Evolutionary conservation across 805 yeast species (phyloP).

Genomic region (Metschnikowia noctiluminum): DNA sequence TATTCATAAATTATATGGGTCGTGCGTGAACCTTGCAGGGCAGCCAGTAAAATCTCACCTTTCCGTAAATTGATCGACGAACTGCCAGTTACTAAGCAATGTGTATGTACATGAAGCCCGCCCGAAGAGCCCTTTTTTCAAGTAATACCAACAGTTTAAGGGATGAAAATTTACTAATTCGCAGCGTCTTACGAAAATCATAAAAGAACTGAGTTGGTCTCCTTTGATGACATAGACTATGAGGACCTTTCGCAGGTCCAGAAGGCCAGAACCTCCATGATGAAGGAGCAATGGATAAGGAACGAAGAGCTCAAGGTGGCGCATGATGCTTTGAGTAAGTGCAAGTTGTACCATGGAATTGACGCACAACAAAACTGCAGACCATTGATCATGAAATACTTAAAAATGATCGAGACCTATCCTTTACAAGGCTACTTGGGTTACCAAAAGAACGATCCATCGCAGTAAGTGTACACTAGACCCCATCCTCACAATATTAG

Average conservation of each 20-base stretch:
- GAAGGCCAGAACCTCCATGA: constrained; percentile 71
- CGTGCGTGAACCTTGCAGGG: constrained; percentile 19
- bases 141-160: too few relatives aligned
- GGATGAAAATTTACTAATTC: constrained; percentile 11
- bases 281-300: constrained; percentile 79
- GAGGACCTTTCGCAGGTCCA: constrained; percentile 58
- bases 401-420: constrained; percentile 70
- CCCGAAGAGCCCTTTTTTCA: neutral
- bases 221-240: constrained; percentile 82
- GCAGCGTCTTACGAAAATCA: constrained; percentile 37
- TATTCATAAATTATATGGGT: too few relatives aligned
- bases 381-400: constrained; percentile 70
- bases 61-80: constrained; percentile 18
- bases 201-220: constrained; percentile 64
- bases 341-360: constrained; percentile 58
- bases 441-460: constrained; percentile 86
- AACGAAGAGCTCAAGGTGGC: constrained; percentile 62
- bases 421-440: constrained; percentile 72
- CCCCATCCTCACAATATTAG: neutral
- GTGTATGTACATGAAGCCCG: constrained; percentile 3
- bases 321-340: constrained; percentile 72
- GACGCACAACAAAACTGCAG: constrained; percentile 69
- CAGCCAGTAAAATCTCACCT: constrained; percentile 33
- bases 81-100: constrained; percentile 1
- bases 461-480: constrained; percentile 43